Evolutionary conservation across 768 basidiomycete genomes (phyloP).

Genomic region (Pisolithus orientalis): DNA sequence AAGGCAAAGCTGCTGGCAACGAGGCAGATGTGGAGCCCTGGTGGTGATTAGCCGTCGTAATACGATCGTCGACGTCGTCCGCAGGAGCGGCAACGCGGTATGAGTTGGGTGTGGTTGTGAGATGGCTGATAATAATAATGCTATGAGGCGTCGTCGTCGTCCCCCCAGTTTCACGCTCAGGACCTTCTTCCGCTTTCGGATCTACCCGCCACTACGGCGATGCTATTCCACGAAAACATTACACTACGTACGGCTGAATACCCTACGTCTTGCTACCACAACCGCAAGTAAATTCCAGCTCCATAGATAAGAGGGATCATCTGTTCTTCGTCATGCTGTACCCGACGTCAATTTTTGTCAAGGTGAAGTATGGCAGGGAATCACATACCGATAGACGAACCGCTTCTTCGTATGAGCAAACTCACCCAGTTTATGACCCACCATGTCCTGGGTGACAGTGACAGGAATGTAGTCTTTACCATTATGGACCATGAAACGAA

Average conservation of each 20-base stretch:
- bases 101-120: not conserved
- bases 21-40: not conserved
- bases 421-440: slow-evolving; percentile 96
- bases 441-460: slow-evolving; percentile 91
- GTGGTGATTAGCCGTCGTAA: not conserved
- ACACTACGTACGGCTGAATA: too few relatives aligned
- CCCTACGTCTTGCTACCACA: too few relatives aligned
- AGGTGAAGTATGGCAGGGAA: not conserved
- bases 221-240: slow-evolving; percentile 14
- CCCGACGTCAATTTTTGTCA: not conserved
- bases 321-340: slow-evolving; percentile 36
- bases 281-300: too few relatives aligned
- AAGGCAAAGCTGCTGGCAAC: not conserved
- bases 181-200: slow-evolving; percentile 12
- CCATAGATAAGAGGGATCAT: slow-evolving; percentile 9
- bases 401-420: slow-evolving; percentile 87
- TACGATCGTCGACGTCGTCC: not conserved
- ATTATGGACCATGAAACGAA: slow-evolving; percentile 91
- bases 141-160: too few relatives aligned
- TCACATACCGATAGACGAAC: slow-evolving; percentile 77
- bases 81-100: not conserved
- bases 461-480: slow-evolving; percentile 88
- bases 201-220: slow-evolving; percentile 23
- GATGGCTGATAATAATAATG: too few relatives aligned
- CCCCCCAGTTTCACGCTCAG: not conserved